Percentiles rank a stretch among this genome's conserved stretches.
Conservation (phyloP, 1,284 basidiomycete species). For the Stereum hirsutum region DNA sequence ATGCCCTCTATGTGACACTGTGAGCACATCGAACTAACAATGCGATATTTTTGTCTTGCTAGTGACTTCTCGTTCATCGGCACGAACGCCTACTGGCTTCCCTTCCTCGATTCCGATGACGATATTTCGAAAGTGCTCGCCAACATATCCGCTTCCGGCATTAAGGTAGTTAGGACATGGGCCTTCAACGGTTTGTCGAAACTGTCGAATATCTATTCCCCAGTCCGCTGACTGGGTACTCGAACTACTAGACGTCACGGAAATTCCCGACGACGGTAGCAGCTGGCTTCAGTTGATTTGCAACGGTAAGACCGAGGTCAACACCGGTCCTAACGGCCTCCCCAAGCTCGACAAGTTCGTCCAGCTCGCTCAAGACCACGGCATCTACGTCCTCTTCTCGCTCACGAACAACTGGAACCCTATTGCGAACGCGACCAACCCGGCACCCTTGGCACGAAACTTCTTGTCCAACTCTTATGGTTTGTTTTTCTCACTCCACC, state of each 20-base stretch:
- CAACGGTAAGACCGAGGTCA: constrained; percentile 20
- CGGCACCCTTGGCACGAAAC: constrained; percentile 11
- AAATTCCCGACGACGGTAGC: constrained; percentile 13
- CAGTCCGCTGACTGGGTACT: not conserved
- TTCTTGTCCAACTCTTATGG: constrained; percentile 13
- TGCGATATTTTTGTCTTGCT: constrained; percentile 4
- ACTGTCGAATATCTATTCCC: not conserved
- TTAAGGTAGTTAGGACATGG: constrained; percentile 24
- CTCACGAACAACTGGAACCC: constrained; percentile 28
- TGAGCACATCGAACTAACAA: too few relatives aligned
- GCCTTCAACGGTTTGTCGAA: constrained; percentile 16
- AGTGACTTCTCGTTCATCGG: constrained; percentile 50
- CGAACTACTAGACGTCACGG: constrained; percentile 12
- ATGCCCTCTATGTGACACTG: too few relatives aligned
- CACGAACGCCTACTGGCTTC: constrained; percentile 46
- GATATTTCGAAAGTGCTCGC: constrained; percentile 18
- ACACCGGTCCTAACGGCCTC: constrained; percentile 22
- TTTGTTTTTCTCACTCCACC: constrained; percentile 4
- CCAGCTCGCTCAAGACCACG: constrained; percentile 16
- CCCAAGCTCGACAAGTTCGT: constrained; percentile 22
- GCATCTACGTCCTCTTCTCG: constrained; percentile 20
- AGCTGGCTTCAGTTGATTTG: constrained; percentile 18
- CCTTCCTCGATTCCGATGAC: constrained; percentile 14
- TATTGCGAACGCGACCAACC: not conserved
- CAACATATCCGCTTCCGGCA: constrained; percentile 17